Evolutionary conservation across 768 basidiomycete species (phyloP), one percentile per base, ranked within the genome.

Genomic region (Cystobasidium ongulense): DNA sequence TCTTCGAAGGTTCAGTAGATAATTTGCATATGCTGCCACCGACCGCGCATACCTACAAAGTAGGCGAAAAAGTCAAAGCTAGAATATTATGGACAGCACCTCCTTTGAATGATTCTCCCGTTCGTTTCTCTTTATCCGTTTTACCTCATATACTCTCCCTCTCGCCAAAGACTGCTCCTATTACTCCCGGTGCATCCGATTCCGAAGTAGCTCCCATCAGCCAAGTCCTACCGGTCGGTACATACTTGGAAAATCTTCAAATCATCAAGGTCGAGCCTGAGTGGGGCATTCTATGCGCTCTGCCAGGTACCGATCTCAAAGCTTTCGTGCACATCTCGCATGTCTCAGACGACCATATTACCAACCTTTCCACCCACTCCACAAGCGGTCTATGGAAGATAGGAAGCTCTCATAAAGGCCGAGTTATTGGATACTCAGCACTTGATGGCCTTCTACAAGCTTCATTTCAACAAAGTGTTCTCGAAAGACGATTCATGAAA

Each of bases 291-390:
- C 83, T 89, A 50, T 86, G 89, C 41, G 86, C 88, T 75, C 83
- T 92, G 21, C 82, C 85, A 54, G 83, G 87, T 29, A 62, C 62
- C 29, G 59, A 63, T 29, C 46, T 63, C 0, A 78, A 90, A 18
- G 94, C 91, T 11, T 94, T 94, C 79, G 86, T 90, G 17, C 77
- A 98, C 92, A 96, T 99, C 78, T 96, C 95, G 13, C 92, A 96
- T 80, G 84, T 89, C 57, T 90, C 92, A 10, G 93, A 98, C 79
- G 90, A 93, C 57, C 92, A 92, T 79, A 83, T 92, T n/a, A 86
- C 89, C 18, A 85, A 88, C n/a, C 82, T 96, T 27, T 86, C 4
- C 68, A 73, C 63, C 10, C 25, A 74, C 18, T 74, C 82, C 5
- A 81, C 84, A n/a, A 87, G 88, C 25, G 90, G 90, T 21, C 85